Evolutionary conservation across 441 rosid species (phyloP), one percentile per base, ranked within the genome.

Genomic region (Corymbia calophylla): DNA sequence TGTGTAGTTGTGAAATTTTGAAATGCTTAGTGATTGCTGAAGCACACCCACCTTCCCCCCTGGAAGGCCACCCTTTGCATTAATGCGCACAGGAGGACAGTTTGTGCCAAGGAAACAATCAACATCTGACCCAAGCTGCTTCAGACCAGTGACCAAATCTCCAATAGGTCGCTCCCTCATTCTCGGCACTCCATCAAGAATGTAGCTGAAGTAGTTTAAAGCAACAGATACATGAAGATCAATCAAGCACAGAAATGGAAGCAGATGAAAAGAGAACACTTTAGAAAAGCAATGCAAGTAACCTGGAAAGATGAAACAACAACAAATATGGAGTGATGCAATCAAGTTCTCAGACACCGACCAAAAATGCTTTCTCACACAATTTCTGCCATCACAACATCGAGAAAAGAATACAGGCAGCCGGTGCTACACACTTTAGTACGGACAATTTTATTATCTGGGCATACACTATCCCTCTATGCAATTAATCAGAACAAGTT

Each of bases 131-230:
- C 99, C 99, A 89, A 98, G 98, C 94, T 98, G 99, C 96, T 96
- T 94, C 89, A 97, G 99, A 90, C 98, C 99, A 87, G 87, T 62
- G 51, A 97, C 97, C 93, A 98, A 93, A 94, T 97, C 99, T 58
- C 96, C 99, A 82, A 96, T 98, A 29, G 99, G 99, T 93, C 99
- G 96, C 95, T 98, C 99, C 89, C 99, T 96, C 99, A 98, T 98
- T 88, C 99, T 94, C 44, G 98, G 96, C 89, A 97, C 97, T 80
- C 99, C 99, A 94, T 98, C 99, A 91, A 98, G 99, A 77, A 95
- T 89, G 92, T 97, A 98, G 92, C 99, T 98, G 92, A 89, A 88
- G 86, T 44, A 87, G 47, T 51, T 51, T 16, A 23, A 84, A 53
- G 31, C 49, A 55, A 60, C 68, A 55, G 47, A 86, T 53, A 19